Evolutionary conservation across 352 stramenopile genomes (phyloP), one percentile per base, ranked within the genome.

Genomic region (Phytopythium aichiense): DNA sequence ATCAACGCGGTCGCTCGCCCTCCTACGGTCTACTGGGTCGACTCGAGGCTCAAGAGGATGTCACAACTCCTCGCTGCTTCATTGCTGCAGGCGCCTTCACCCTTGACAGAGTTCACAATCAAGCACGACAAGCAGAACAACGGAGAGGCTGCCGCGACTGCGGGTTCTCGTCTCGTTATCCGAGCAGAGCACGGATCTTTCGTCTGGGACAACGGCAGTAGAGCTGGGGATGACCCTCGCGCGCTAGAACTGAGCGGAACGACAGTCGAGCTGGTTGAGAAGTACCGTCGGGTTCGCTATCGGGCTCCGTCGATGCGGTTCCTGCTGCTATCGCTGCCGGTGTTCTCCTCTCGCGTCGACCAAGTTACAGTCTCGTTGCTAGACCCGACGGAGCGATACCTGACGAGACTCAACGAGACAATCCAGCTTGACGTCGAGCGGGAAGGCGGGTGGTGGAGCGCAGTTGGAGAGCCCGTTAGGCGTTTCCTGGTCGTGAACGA

Each of bases 401-500:
- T 20, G 9, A 31, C 18, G 35, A 25, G 15, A 1, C 35, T 46
- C 18, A 49, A 58, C 33, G 53, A 58, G 35, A 58, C 31, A 23
- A 16, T 58, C 15, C 35, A 35, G 3, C 53, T 58, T 5, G 23
- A 35, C 9, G 0, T 43, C 4, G 35, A 58, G 33, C 18, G 22
- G 22, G 35, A 35, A 12, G 8, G 4, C 25, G 25, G n/a, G 16
- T 48, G 53, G 35, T 35, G 53, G 53, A 48, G 20, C 7, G n/a
- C n/a, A 11, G 31, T 11, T 7, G 23, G n/a, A 20, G 13, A 35
- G 0, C 51, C 70, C 23, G 35, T 45, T 20, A 55, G 65, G 28
- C 58, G 20, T 15, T 58, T 45, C 2, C 38, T 70, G 20, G 35
- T 57, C 0, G 8, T 77, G 11, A 60, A 67, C 0, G 68, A 72